Evolutionary conservation across 495 filamentous ascomycete genomes (phyloP), one percentile per base, ranked within the genome.

Genomic region (Aspergillus ostianus): DNA sequence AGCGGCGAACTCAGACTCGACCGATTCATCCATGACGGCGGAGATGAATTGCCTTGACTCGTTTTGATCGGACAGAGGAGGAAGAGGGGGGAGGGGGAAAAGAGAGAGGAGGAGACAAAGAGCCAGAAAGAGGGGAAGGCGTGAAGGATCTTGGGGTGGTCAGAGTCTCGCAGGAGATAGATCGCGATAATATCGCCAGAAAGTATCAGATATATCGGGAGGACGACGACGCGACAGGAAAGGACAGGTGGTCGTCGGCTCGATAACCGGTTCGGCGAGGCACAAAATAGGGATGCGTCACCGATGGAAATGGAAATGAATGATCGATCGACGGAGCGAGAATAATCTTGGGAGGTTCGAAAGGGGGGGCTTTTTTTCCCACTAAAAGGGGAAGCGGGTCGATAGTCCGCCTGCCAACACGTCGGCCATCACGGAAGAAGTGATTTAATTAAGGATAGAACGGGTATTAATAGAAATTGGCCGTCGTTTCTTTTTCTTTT

Each of bases 1-100:
- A 58, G 65, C 62, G 54, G 50, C 53, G 51, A 66, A 47, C 47
- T 72, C 70, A 41, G 60, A 55, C 18, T 72, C 74, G 41, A 67
- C 55, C 23, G 70, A 60, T 29, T 73, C 73, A 27, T 75, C 73
- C 76, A 79, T 77, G 46, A 19, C 57, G 29, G 47, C 58, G 59
- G 51, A 30, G 61, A 55, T 58, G 61, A 50, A 48, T 51, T 20
- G 52, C 48, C 46, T 45, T 57, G 59, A 51, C 55, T 68, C 44
- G 49, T 49, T 30, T 51, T 30, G 51, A 23, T 44, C 32, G 44
- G 51, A 52, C 55, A 15, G 49, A 51, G n/a, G 21, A 26, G 3
- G 41, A 18, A 9, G 19, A 44, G 54, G 19, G 30, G 26, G 4
- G 17, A 4, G 2, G 20, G 8, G 3, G 17, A 41, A 51, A 26